Percentiles rank a stretch among this genome's conserved stretches.
phyloP scores from a whole-genome alignment of 108 stramenopile genomes.

The Bacterosira constricta region DNA sequence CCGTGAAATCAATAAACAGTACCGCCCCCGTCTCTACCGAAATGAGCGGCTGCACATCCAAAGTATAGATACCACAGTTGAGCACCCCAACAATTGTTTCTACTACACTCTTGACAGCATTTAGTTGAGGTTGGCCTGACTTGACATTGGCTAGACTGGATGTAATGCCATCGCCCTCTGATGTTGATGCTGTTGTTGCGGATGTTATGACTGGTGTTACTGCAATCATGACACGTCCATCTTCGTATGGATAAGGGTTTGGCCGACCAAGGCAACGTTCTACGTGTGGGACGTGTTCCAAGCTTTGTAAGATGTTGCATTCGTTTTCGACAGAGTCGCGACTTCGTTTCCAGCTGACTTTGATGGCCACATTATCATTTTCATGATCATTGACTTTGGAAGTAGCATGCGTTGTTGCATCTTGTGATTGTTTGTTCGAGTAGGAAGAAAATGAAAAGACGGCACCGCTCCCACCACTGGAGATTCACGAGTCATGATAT shows the following conservation, averaged over 20 bases:
- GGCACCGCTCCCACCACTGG: slow-evolving; percentile 47
- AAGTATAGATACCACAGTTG: slow-evolving; percentile 52
- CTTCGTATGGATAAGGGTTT: slow-evolving; percentile 42
- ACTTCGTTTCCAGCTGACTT: slow-evolving; percentile 73
- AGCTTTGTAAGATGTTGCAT: slow-evolving; percentile 51
- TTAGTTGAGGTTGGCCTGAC: slow-evolving; percentile 4
- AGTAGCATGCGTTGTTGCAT: too few relatives aligned
- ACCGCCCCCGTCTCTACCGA: slow-evolving; percentile 52
- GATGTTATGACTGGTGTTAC: slow-evolving; percentile 45
- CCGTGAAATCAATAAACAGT: slow-evolving; percentile 80
- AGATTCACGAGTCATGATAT: background rate
- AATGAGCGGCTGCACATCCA: slow-evolving; percentile 72
- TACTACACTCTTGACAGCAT: slow-evolving; percentile 44
- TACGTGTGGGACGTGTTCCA: slow-evolving; percentile 51
- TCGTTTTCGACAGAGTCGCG: slow-evolving; percentile 61
- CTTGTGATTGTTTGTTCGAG: background rate
- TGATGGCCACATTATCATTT: slow-evolving; percentile 49
- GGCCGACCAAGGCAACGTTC: slow-evolving; percentile 57
- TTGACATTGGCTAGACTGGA: slow-evolving; percentile 43
- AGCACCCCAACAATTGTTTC: slow-evolving; percentile 68
- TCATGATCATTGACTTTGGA: too few relatives aligned
- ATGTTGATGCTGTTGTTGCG: background rate
- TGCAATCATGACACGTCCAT: slow-evolving; percentile 57
- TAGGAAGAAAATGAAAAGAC: slow-evolving; percentile 33
- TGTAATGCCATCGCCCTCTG: slow-evolving; percentile 29